A percentile compares a stretch with the other conserved stretches of the same genome.
phyloP scores from a whole-genome alignment of 2,329 filamentous ascomycete species.

The Boeremia lycopersici region DNA sequence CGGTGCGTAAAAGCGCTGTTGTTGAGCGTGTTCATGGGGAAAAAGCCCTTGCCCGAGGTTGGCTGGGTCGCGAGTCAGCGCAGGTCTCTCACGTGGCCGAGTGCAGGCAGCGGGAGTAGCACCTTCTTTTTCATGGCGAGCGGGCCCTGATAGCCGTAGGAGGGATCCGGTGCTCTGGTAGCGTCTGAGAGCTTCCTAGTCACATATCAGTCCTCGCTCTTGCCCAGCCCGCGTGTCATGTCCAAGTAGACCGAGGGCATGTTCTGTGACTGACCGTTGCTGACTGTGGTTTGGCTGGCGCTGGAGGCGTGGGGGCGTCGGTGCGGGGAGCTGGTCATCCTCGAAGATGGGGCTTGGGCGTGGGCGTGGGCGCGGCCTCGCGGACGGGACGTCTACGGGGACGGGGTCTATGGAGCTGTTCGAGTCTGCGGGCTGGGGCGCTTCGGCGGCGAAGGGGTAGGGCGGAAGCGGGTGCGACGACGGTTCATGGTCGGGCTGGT shows the following conservation, averaged over 20 bases:
- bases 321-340: background rate
- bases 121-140: conserved; percentile 20
- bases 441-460: background rate
- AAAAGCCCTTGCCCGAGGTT: conserved; percentile 15
- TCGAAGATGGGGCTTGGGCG: background rate
- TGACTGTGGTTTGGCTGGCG: background rate
- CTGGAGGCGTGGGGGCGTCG: background rate
- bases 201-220: conserved; percentile 15
- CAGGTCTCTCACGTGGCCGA: background rate
- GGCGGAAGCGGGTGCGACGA: background rate
- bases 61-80: conserved; percentile 16
- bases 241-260: background rate
- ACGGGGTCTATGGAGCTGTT: background rate
- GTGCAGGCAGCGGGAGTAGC: background rate
- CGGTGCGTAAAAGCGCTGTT: background rate
- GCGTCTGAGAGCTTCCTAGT: conserved; percentile 24
- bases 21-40: conserved; percentile 22
- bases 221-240: background rate
- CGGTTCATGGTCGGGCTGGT: conserved; percentile 30
- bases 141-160: conserved; percentile 3
- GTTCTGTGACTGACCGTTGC: conserved; percentile 10
- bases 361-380: background rate
- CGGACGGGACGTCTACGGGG: too few species aligned
- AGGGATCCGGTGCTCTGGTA: conserved; percentile 20
- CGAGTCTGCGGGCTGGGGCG: background rate